These are phyloP conservation scores for Boletus patriciae DNA, from an alignment of 768 basidiomycete species.

Conservation along the genomic window DNA sequence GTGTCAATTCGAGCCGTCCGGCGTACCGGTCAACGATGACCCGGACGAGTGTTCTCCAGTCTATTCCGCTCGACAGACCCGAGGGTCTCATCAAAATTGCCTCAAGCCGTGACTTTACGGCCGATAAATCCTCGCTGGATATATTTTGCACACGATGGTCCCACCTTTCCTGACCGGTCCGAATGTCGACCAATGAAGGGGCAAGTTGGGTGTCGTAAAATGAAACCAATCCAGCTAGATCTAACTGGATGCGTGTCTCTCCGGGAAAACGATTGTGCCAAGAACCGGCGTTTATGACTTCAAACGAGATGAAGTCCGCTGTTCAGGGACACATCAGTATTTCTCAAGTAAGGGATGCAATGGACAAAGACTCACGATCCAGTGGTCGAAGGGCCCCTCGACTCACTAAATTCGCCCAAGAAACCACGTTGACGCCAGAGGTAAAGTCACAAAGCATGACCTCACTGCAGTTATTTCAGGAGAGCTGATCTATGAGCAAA, in stretches of 20 bases:
- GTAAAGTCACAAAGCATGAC: conserved; percentile 37
- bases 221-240: conserved; percentile 36
- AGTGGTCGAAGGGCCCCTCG: fast-evolving
- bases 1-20: conserved; percentile 29
- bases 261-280: conserved; percentile 39
- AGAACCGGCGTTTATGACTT: conserved; percentile 16
- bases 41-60: conserved; percentile 35
- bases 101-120: conserved; percentile 7
- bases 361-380: neutral
- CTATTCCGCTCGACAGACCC: conserved; percentile 28
- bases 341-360: neutral
- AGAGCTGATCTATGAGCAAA: neutral
- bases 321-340: neutral
- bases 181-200: conserved; percentile 30
- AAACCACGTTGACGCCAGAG: conserved; percentile 27
- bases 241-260: conserved; percentile 35
- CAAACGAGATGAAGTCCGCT: neutral
- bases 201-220: conserved; percentile 37
- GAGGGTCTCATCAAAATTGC: conserved; percentile 10
- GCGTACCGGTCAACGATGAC: conserved; percentile 35
- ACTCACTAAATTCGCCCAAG: conserved; percentile 17
- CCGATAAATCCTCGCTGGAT: conserved; percentile 22
- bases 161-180: conserved; percentile 28
- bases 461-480: conserved; percentile 27
- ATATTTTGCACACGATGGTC: conserved; percentile 33